Evolutionary conservation across 768 basidiomycete species (phyloP), one percentile per base, ranked within the genome.

Genomic region (Boletus vinaceobasis): DNA sequence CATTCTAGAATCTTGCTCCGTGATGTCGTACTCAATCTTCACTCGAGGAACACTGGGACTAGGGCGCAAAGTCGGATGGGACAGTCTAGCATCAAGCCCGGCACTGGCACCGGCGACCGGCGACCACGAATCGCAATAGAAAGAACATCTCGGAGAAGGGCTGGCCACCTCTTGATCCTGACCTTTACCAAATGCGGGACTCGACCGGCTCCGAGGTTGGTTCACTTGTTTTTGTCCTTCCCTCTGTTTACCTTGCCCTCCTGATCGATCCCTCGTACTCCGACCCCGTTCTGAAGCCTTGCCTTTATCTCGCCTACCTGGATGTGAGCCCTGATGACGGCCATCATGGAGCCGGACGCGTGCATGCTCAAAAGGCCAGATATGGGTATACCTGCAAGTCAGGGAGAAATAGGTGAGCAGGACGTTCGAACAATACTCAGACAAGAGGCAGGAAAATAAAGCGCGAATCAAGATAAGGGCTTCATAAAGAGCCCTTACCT

Each of bases 331-430:
- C 43, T 60, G 68, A 62, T 56, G 67, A 65, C 55, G 79, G 75
- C 49, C 56, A 42, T 71, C 71, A 23, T 71, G 71, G 9, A 98
- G 75, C 44, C 87, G 80, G 5, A 98, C 94, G 37, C 96, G 86
- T 21, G 95, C 88, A 65, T 95, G 93, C 66, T 96, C 94, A 60
- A 94, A 98, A 0, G 96, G 96, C 92, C 94, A 98, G 53, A 98
- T 97, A 68, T 98, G 89, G 55, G 88, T 87, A 74, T 97, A 98
- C 58, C 93, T 93, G 58, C 17, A 27, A 31, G 38, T 27, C 26
- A 27, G 39, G 27, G 27, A 7, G 48, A 47, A 35, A 48, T 5
- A 21, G 15, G 51, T 60, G 42, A 66, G 59, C 26, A 26, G 3
- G 26, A 33, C 10, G 6, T 56, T 53, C 36, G 9, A 37, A 43